These are phyloP conservation scores for Trapa incisa DNA, from an alignment of 345 rosid genomes.

Conservation along the genomic window DNA sequence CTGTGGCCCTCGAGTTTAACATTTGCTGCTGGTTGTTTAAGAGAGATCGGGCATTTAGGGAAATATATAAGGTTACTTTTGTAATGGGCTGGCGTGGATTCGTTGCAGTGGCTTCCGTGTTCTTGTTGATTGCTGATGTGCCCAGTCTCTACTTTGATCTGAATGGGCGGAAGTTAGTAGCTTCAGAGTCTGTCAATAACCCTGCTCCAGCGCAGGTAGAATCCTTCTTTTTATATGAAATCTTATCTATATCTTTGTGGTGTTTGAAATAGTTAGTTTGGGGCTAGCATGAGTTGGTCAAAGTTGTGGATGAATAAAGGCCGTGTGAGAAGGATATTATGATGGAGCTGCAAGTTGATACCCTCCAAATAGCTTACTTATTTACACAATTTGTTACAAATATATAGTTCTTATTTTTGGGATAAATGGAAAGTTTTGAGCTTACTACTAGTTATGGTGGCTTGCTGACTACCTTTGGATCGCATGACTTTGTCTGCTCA, in stretches of 20 bases:
- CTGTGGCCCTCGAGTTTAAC: neutral
- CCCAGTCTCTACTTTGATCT: constrained; percentile 13
- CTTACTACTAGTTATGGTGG: neutral
- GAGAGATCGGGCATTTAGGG: neutral
- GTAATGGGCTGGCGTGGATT: constrained; percentile 29
- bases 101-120: constrained; percentile 23
- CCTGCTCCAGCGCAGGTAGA: constrained; percentile 15
- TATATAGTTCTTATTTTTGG: neutral
- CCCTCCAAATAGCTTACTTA: neutral
- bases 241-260: neutral
- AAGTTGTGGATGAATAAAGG: neutral
- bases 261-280: neutral
- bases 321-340: neutral
- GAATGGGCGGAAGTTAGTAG: constrained; percentile 16
- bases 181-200: constrained; percentile 18
- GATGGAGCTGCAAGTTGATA: too few relatives aligned
- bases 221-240: neutral
- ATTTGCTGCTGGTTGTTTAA: neutral
- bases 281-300: neutral
- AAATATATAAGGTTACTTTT: neutral
- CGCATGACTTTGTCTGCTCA: constrained; percentile 8
- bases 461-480: neutral
- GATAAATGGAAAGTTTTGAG: neutral
- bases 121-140: constrained; percentile 27
- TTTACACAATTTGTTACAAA: neutral